Conservation (phyloP, 2,329 filamentous ascomycete species). For the Aspergillus piperis region DNA sequence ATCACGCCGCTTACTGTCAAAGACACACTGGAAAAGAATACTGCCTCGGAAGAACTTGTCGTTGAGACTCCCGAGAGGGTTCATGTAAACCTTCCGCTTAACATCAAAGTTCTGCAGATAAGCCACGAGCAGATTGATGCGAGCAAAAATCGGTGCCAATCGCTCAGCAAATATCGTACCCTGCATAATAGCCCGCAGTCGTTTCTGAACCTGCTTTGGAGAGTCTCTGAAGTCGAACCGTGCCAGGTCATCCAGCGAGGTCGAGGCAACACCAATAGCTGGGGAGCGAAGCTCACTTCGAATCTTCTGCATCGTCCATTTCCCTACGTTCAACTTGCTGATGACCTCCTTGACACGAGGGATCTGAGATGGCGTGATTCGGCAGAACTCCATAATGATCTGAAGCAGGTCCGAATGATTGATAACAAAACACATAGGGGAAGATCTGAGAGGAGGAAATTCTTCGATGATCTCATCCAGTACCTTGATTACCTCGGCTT, state of each 20-base stretch:
- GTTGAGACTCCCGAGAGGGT: slow-evolving; percentile 82
- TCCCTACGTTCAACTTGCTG: slow-evolving; percentile 81
- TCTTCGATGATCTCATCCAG: slow-evolving; percentile 83
- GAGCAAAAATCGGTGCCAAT: slow-evolving; percentile 64
- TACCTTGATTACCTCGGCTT: slow-evolving; percentile 92
- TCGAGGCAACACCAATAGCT: slow-evolving; percentile 78
- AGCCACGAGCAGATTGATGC: slow-evolving; percentile 74
- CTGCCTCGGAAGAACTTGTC: slow-evolving; percentile 87
- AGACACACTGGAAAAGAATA: slow-evolving; percentile 85
- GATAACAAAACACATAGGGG: slow-evolving; percentile 82
- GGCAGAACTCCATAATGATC: slow-evolving; percentile 85
- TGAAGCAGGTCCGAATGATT: slow-evolving; percentile 86
- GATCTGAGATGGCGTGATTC: slow-evolving; percentile 69
- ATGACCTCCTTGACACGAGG: slow-evolving; percentile 77
- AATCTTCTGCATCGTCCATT: slow-evolving; percentile 80
- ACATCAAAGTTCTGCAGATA: slow-evolving; percentile 77
- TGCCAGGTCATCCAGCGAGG: slow-evolving; percentile 84
- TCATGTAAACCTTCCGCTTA: slow-evolving; percentile 76
- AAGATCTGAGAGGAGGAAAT: slow-evolving; percentile 72
- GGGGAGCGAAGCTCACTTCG: slow-evolving; percentile 79
- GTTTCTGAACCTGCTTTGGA: slow-evolving; percentile 72
- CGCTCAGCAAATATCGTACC: slow-evolving; percentile 55
- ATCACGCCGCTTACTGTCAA: slow-evolving; percentile 76
- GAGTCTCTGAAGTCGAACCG: slow-evolving; percentile 82
- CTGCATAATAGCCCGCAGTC: slow-evolving; percentile 57